Base-by-base conservation (phyloP, 2,329 filamentous ascomycete species). In the Ophiosphaerella herpotricha region DNA sequence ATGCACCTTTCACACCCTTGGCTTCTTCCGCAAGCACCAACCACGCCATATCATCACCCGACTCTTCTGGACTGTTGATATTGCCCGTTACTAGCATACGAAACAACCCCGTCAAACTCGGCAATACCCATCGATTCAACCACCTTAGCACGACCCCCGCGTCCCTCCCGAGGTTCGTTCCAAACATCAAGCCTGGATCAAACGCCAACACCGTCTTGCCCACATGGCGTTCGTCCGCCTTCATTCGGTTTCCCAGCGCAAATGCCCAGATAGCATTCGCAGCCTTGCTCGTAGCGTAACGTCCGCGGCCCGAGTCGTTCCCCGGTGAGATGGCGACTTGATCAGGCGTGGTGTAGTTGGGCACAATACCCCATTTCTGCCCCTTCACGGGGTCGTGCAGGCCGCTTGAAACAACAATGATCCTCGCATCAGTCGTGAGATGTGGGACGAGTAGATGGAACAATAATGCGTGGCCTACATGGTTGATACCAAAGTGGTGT, bases 401-500 rank as follows among this genome's bases (percentile, higher is more conserved):
- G 29, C 54, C 50, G 55, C 75, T 78, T 2, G 76, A 61, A 0
- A 74, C 76, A 34, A 82, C 48, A 14, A 82, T 66, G 38, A 83
- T 71, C 0, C 78, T 73, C 2, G 75, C 75, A 5, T 74, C 63
- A 0, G 58, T 41, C 3, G 74, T 73, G 6, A 80, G 63, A 37
- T 68, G 42, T 0, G 77, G 74, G 3, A 64, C 64, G 3, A 83
- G 70, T 3, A 82, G 73, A 46, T 77, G 75, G 58, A 80, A 78
- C 0, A 83, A 73, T 2, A 82, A 63, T 12, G 78, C 75, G 55
- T 83, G 78, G 5, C 80, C 80, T 36, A 82, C 71, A 53, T 82
- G 78, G 48, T 74, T 78, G 54, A 80, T 70, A 4, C 69, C 78
- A 55, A 83, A 83, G 6, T 76, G 78, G 29, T 61, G 56, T 57